These are phyloP conservation scores for Lactifluus rugatus DNA, from an alignment of 768 basidiomycete species.

Conservation along the genomic window DNA sequence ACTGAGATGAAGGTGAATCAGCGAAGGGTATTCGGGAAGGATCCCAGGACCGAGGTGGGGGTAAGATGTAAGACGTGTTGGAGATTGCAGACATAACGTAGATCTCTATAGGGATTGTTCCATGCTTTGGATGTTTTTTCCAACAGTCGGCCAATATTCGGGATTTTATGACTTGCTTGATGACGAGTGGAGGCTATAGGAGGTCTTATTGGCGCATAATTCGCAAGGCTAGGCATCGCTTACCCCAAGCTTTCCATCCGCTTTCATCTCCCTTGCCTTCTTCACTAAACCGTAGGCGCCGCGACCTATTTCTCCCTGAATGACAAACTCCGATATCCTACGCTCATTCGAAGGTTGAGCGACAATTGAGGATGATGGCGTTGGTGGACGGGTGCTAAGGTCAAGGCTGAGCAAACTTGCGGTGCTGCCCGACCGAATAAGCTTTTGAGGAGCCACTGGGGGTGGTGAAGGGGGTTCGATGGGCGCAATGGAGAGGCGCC, in stretches of 20 bases:
- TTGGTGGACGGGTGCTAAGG: slow-evolving; percentile 53
- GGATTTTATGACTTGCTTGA: slow-evolving; percentile 98
- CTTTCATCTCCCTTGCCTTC: slow-evolving; percentile 66
- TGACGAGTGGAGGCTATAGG: slow-evolving; percentile 73
- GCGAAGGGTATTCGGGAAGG: slow-evolving; percentile 41
- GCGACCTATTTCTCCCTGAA: slow-evolving; percentile 82
- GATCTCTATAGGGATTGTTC: slow-evolving; percentile 97
- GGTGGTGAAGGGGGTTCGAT: slow-evolving; percentile 65
- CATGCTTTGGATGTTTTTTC: slow-evolving; percentile 92
- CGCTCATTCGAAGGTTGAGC: slow-evolving; percentile 43
- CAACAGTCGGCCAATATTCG: slow-evolving; percentile 98
- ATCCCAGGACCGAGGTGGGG: slow-evolving; percentile 75
- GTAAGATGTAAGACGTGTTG: slow-evolving; percentile 68
- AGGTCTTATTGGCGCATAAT: slow-evolving; percentile 20
- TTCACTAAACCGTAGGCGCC: slow-evolving; percentile 96
- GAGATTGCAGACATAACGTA: slow-evolving; percentile 90
- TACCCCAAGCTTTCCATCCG: slow-evolving; percentile 77
- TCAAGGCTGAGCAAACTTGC: slow-evolving; percentile 54
- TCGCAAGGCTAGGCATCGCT: slow-evolving; percentile 27
- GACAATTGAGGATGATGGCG: slow-evolving; percentile 39
- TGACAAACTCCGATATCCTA: slow-evolving; percentile 77
- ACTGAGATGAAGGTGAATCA: slow-evolving; percentile 12
- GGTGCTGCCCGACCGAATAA: slow-evolving; percentile 54
- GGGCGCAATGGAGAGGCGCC: slow-evolving; percentile 67
- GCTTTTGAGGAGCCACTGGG: slow-evolving; percentile 47